phyloP scores from a whole-genome alignment of 768 basidiomycete genomes.

The Trametes villosa region DNA sequence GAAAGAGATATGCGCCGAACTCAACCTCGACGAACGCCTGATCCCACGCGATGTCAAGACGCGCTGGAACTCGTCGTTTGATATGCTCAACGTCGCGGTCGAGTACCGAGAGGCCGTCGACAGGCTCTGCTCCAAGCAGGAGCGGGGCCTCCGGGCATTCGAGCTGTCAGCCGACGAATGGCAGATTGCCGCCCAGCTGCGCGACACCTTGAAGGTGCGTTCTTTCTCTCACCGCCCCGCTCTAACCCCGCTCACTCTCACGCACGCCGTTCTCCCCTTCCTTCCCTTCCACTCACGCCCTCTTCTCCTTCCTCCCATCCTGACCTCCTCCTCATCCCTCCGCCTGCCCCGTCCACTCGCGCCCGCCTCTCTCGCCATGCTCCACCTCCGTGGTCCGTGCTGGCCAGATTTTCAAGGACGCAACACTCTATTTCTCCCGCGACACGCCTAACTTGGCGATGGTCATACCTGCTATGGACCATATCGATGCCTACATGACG shows the following conservation, averaged over 20 bases:
- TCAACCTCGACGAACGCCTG: background rate
- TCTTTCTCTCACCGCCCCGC: background rate
- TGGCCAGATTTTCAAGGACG: conserved; percentile 1
- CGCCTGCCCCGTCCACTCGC: background rate
- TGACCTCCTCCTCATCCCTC: background rate
- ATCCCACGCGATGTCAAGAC: background rate
- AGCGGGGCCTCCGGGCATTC: background rate
- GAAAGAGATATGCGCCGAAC: background rate
- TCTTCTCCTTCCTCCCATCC: background rate
- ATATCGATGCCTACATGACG: conserved; percentile 7
- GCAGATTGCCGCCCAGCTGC: background rate
- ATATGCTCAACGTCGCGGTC: background rate
- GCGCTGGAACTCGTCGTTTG: conserved; percentile 17
- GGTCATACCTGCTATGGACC: conserved; percentile 3
- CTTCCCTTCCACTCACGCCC: background rate
- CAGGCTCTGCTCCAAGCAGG: background rate
- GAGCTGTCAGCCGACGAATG: background rate
- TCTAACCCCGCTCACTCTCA: background rate
- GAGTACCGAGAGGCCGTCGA: background rate
- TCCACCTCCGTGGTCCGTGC: too few relatives aligned
- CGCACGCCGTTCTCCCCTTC: background rate
- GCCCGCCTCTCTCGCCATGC: background rate
- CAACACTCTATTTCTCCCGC: background rate
- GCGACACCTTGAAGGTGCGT: background rate
- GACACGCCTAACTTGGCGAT: background rate